Evolutionary conservation across 208 protist genomes (phyloP).

Genomic region (Trypanosoma grayi): DNA sequence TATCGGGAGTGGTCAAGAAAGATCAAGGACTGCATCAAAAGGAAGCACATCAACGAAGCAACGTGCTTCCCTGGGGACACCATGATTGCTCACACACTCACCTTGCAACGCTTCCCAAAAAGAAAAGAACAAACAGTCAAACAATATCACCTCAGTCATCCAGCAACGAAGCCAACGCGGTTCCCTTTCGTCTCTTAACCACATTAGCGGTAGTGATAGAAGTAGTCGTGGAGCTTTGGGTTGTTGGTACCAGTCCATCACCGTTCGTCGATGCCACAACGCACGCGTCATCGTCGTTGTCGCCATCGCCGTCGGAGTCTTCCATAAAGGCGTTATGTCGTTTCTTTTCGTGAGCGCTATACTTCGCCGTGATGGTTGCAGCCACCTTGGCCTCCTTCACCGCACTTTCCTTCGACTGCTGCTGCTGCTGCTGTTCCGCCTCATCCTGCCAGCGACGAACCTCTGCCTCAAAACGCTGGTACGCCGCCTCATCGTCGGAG

Average conservation of each 20-base stretch:
- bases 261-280: neutral
- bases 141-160: slow-evolving; percentile 19
- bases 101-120: neutral
- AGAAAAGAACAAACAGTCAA: neutral
- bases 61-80: too few relatives aligned
- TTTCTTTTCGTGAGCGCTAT: slow-evolving; percentile 3
- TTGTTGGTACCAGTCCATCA: neutral
- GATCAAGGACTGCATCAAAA: too few relatives aligned
- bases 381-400: slow-evolving; percentile 14
- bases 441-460: slow-evolving; percentile 21
- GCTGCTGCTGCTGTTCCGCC: neutral
- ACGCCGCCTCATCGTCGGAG: slow-evolving; percentile 18
- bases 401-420: neutral
- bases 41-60: too few relatives aligned
- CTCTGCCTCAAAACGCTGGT: slow-evolving; percentile 33
- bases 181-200: slow-evolving; percentile 8
- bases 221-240: neutral
- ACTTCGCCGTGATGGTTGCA: slow-evolving; percentile 16
- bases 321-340: slow-evolving; percentile 23
- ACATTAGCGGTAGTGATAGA: too few relatives aligned
- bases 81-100: neutral
- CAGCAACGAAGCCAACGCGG: slow-evolving; percentile 21
- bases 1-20: too few relatives aligned
- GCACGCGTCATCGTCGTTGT: neutral
- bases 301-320: slow-evolving; percentile 3